Evolutionary conservation across 148 eudicot genomes (phyloP).

Genomic region (Rhododendron ferrugineum): DNA sequence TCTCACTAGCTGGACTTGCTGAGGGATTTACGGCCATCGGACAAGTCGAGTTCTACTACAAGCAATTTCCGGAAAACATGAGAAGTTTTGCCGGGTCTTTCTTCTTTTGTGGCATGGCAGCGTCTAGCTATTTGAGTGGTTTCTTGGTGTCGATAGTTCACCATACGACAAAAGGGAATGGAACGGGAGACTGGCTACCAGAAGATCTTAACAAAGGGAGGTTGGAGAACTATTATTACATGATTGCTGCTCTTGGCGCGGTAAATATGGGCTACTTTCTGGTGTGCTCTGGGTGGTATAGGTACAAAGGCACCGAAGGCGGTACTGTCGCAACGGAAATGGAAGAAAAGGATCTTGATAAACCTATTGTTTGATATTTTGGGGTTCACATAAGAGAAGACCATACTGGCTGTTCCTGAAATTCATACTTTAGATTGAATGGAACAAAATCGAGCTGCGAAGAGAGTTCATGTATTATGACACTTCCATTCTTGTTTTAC

Average conservation of each 20-base stretch:
- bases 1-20: conserved; percentile 52
- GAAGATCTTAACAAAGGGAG: conserved; percentile 76
- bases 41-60: conserved; percentile 79
- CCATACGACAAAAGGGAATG: conserved; percentile 26
- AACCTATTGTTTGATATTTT: conserved; percentile 1
- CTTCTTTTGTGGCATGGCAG: conserved; percentile 63
- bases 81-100: conserved; percentile 74
- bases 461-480: not conserved
- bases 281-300: conserved; percentile 53
- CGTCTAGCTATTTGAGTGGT: conserved; percentile 53
- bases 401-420: not conserved
- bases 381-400: not conserved
- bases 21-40: conserved; percentile 68
- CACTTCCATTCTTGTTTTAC: not conserved
- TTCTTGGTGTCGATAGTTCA: conserved; percentile 62
- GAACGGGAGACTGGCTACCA: conserved; percentile 51
- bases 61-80: conserved; percentile 94
- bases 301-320: conserved; percentile 48
- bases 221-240: conserved; percentile 54
- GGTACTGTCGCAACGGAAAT: conserved; percentile 7
- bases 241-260: conserved; percentile 47
- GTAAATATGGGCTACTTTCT: conserved; percentile 49
- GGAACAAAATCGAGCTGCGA: not conserved
- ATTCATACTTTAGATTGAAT: not conserved
- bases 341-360: conserved; percentile 18